These are phyloP conservation scores for Solanum lycopersicoides DNA, from an alignment of 257 asterid genomes.

Conservation along the genomic window DNA sequence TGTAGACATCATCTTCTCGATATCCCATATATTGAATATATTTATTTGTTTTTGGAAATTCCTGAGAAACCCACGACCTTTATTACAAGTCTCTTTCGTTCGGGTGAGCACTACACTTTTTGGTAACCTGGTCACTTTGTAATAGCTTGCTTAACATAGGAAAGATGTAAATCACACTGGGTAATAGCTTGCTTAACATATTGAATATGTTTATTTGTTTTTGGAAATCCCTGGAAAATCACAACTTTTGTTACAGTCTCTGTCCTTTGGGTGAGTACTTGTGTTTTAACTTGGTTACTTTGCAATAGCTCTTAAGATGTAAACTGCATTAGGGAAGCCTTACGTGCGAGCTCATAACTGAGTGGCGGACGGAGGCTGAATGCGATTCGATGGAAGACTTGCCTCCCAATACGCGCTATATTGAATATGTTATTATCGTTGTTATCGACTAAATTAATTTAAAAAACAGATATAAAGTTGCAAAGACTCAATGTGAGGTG, in stretches of 20 bases:
- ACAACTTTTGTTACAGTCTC: too few relatives aligned
- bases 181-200: too few relatives aligned
- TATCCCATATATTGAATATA: neutral
- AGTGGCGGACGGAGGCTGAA: neutral
- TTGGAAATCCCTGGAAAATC: neutral
- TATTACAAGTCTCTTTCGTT: rapidly evolving
- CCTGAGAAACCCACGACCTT: neutral
- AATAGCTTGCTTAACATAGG: too few relatives aligned
- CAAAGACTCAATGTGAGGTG: neutral
- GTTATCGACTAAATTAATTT: neutral
- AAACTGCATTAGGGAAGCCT: neutral
- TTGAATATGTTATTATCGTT: too few relatives aligned
- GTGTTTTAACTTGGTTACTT: neutral
- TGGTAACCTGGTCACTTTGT: too few relatives aligned
- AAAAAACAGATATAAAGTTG: neutral
- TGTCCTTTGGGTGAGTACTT: neutral
- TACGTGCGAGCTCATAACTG: neutral
- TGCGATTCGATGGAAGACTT: neutral
- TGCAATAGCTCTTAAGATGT: too few relatives aligned
- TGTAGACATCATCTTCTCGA: neutral
- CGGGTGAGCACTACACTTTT: neutral
- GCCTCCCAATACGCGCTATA: neutral
- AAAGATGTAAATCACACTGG: neutral
- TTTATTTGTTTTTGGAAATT: neutral
- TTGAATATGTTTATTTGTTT: too few relatives aligned